Conservation (phyloP, 2,329 filamentous ascomycete genomes). For the Neopestalotiopsis clavispora region DNA sequence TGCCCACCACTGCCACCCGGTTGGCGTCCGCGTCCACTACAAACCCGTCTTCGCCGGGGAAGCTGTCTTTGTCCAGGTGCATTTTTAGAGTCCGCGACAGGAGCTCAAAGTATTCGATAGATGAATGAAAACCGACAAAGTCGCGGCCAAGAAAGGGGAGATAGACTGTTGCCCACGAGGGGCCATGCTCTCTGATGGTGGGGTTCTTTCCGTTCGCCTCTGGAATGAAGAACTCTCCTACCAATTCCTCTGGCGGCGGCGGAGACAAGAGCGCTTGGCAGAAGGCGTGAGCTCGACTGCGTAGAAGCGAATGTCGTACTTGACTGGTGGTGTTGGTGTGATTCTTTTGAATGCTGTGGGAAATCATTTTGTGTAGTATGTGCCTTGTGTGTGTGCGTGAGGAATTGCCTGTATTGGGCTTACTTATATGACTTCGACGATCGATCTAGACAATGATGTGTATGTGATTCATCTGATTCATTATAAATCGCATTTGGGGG, state of each 20-base stretch:
- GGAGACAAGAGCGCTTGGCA: slow-evolving; percentile 17
- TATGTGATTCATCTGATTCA: background rate
- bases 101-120: slow-evolving; percentile 18
- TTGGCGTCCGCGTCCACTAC: slow-evolving; percentile 16
- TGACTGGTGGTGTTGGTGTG: background rate
- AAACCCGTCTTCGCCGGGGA: slow-evolving; percentile 19
- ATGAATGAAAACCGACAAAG: slow-evolving; percentile 14
- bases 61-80: slow-evolving; percentile 19
- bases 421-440: background rate
- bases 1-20: slow-evolving; percentile 17
- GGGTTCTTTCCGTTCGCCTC: slow-evolving; percentile 14
- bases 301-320: slow-evolving; percentile 11
- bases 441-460: background rate
- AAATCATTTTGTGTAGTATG: slow-evolving; percentile 15
- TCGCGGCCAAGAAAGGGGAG: slow-evolving; percentile 19
- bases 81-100: slow-evolving; percentile 18
- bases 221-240: slow-evolving; percentile 20
- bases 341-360: slow-evolving; percentile 13
- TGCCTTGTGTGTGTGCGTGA: background rate
- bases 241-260: slow-evolving; percentile 13
- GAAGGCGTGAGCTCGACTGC: slow-evolving; percentile 20
- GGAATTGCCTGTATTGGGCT: background rate
- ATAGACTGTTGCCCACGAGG: slow-evolving; percentile 13
- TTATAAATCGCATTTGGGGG: background rate
- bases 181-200: slow-evolving; percentile 20